These are phyloP conservation scores for Podila verticillata DNA, from an alignment of 192 early-diverging fungal species.

Conservation along the genomic window DNA sequence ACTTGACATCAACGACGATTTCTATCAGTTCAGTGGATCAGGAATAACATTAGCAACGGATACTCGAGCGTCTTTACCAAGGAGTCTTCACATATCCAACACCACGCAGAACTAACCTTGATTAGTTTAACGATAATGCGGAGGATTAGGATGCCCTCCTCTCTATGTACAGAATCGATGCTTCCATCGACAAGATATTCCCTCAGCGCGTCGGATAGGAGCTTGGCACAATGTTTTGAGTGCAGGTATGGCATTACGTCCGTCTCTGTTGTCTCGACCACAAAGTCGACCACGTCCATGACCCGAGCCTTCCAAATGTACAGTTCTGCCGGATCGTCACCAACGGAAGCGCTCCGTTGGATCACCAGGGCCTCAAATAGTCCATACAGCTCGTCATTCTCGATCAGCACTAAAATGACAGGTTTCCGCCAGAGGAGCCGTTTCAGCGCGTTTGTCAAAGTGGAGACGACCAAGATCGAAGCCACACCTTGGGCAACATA, in stretches of 20 bases:
- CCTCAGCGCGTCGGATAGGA: conserved; percentile 41
- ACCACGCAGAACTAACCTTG: conserved; percentile 37
- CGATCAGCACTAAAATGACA: conserved; percentile 34
- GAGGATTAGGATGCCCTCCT: conserved; percentile 44
- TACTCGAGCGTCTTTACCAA: no score
- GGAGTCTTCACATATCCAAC: background rate
- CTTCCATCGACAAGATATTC: conserved; percentile 47
- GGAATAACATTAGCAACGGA: no score
- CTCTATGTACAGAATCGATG: conserved; percentile 51
- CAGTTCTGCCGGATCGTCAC: conserved; percentile 40
- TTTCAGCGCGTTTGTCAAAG: conserved; percentile 43
- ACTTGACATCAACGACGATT: conserved; percentile 42
- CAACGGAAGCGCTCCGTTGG: conserved; percentile 15
- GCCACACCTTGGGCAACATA: conserved; percentile 36
- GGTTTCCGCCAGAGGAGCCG: conserved; percentile 43
- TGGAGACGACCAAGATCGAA: conserved; percentile 43
- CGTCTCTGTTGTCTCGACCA: conserved; percentile 37
- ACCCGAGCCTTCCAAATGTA: conserved; percentile 51
- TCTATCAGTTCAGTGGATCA: conserved; percentile 33
- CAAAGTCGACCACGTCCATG: conserved; percentile 33
- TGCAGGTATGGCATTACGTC: conserved; percentile 46
- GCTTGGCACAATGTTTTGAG: conserved; percentile 44
- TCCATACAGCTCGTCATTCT: conserved; percentile 33
- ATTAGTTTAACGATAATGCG: conserved; percentile 53
- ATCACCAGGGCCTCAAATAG: conserved; percentile 42